Base-by-base conservation (phyloP, 306 rosid species). In the Quercus engelmannii region DNA sequence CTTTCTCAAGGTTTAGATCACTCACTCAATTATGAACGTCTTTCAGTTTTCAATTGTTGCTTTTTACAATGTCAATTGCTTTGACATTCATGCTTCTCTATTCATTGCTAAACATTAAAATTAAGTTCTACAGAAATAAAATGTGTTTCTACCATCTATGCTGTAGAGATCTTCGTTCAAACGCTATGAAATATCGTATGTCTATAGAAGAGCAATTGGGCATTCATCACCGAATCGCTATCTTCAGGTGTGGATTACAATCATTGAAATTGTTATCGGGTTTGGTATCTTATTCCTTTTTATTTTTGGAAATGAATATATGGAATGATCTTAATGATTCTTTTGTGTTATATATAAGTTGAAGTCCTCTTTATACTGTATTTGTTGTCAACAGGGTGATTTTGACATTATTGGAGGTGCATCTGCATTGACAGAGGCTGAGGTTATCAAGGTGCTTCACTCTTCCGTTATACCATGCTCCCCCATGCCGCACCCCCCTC, bases 381-480 rank as follows among this genome's bases (percentile, higher is more conserved):
- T 80, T 55, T 78, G 30, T 82, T 86, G 78, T 30, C 74, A 69
- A 84, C 88, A 94, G 99, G 97, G 95, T 75, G 99, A 94, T 90
- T 94, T 92, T 81, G 99, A 94, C 84, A 90, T 94, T 82, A 85
- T 94, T 86, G 99, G 99, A 73, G 97, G 97, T 63, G 81, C 90
- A 73, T 86, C 97, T 30, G 88, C 89, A 57, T 80, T 94, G 88
- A 87, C 97, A 64, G 99, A 94, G 79, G 97, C 97, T 74, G 99
- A 92, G 85, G 91, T 87, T 81, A 87, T 94, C 85, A 94, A 94
- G 99, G 99, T 92, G 77, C 70, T 64, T 64, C 18, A 54, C 79
- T 75, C 68, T 78, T 64, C 26, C 55, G 31, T 23, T 75, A 19
- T 73, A 31, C 69, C 69, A 19, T 73, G 78, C 35, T 18, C 10